A percentile compares a stretch with the other conserved stretches of the same genome.
Conservation (phyloP, 495 filamentous ascomycete genomes). For the Hyaloscypha variabilis region DNA sequence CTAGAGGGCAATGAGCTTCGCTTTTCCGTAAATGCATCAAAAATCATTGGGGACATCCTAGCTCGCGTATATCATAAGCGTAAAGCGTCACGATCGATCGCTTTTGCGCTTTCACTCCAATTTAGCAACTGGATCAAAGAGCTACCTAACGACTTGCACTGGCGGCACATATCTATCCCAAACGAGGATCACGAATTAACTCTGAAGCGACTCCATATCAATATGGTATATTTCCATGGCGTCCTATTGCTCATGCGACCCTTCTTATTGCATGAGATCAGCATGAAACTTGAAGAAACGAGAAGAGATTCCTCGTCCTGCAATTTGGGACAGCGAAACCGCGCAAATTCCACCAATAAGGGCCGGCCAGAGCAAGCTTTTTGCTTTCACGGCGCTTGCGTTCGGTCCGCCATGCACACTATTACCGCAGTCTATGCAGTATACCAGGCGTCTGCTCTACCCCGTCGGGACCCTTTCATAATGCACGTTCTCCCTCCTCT, state of each 20-base stretch:
- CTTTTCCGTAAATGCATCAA: constrained; percentile 12
- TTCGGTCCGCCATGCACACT: constrained; percentile 6
- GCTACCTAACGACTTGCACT: constrained; percentile 10
- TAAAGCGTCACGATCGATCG: constrained; percentile 15
- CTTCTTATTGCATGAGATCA: constrained; percentile 15
- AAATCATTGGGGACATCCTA: constrained; percentile 15
- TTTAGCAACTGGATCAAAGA: constrained; percentile 12
- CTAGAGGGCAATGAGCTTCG: neutral
- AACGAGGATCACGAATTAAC: neutral
- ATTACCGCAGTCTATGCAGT: neutral
- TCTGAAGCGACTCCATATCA: constrained; percentile 15
- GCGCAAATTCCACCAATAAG: neutral
- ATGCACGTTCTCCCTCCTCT: neutral
- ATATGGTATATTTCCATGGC: constrained; percentile 15
- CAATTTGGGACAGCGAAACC: neutral
- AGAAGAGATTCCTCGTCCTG: neutral
- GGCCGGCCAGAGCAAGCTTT: constrained; percentile 5
- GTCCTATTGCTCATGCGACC: constrained; percentile 7
- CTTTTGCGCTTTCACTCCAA: constrained; percentile 6
- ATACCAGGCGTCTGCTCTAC: constrained; percentile 5
- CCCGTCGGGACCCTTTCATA: constrained; percentile 12
- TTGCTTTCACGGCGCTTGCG: constrained; percentile 13
- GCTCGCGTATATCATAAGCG: constrained; percentile 13
- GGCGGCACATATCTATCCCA: neutral
- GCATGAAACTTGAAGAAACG: neutral